Base-by-base conservation (phyloP, 345 rosid species). In the Acer saccharum region DNA sequence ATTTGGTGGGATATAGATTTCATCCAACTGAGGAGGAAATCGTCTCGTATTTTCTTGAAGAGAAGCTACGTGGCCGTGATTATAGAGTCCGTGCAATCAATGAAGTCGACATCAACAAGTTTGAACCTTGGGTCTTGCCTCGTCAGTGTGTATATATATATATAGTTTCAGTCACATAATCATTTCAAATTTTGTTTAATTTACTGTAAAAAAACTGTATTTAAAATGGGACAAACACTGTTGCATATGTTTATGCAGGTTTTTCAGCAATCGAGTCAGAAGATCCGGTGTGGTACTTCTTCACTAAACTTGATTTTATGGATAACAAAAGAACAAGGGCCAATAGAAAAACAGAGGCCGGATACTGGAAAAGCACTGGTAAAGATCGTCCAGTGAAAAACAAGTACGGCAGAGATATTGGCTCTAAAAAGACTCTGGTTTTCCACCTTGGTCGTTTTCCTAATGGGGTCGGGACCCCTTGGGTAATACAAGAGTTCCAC, bases 401-500 rank as follows among this genome's bases (percentile, higher is more conserved):
- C 46, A 48, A 46, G n/a, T 10, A 2, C 17, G 54, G 44, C 41
- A 46, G 35, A 14, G 52, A 7, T 12, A 74, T 74, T 25, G 77
- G 77, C 50, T 27, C 27, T 0, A 74, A 63, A 46, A 74, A 21
- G 77, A 63, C 54, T 74, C 32, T 74, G 69, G 77, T 63, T 48
- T 74, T 63, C 41, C 35, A 74, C 69, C 3, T 0, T 6, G 77
- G 77, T 32, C 77, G 70, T 48, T 29, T 0, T 64, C 20, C 20
- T 27, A 29, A 64, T 46, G 39, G 8, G 8, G 39, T 64, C 13
- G 21, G 25, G 43, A 66, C 78, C 7, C 5, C 21, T 8, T 84
- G 86, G 86, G 80, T 76, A 29, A 69, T 78, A 13, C 82, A 84
- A 29, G 84, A 81, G n/a, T 84, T 62, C 57, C 65, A 68, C 23